phyloP scores from a whole-genome alignment of 257 asterid species.

The Solanum etuberosum region DNA sequence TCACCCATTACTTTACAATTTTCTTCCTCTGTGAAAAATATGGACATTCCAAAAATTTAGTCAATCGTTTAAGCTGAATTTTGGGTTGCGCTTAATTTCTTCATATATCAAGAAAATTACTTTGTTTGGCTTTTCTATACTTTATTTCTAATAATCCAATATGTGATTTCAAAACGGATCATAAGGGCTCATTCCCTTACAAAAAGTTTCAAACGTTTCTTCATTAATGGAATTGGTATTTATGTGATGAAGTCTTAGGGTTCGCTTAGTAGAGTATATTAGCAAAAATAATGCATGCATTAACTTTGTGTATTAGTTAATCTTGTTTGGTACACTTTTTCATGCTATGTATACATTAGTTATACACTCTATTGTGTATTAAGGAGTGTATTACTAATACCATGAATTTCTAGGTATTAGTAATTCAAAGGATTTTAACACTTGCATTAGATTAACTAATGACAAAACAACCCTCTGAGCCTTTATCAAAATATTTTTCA shows the following conservation, averaged over 20 bases:
- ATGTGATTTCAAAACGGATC: constrained; percentile 8
- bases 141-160: neutral
- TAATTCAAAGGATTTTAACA: too few species aligned
- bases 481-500: too few species aligned
- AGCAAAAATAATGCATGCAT: too few species aligned
- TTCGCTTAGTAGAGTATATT: too few species aligned
- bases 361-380: too few species aligned
- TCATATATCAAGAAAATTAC: constrained; percentile 7
- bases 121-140: neutral
- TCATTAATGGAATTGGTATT: neutral
- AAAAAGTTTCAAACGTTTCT: neutral
- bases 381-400: too few species aligned
- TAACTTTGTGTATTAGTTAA: too few species aligned
- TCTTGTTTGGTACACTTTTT: too few species aligned
- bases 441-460: too few species aligned
- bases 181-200: neutral
- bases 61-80: neutral
- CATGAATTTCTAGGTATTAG: too few species aligned
- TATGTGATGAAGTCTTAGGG: neutral
- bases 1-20: neutral
- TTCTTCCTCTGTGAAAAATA: constrained; percentile 1
- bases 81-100: neutral
- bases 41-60: neutral
- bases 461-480: too few species aligned
- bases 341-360: too few species aligned